Evolutionary conservation across 73 alveolate genomes (phyloP).

Genomic region (Tetrahymena malaccensis): DNA sequence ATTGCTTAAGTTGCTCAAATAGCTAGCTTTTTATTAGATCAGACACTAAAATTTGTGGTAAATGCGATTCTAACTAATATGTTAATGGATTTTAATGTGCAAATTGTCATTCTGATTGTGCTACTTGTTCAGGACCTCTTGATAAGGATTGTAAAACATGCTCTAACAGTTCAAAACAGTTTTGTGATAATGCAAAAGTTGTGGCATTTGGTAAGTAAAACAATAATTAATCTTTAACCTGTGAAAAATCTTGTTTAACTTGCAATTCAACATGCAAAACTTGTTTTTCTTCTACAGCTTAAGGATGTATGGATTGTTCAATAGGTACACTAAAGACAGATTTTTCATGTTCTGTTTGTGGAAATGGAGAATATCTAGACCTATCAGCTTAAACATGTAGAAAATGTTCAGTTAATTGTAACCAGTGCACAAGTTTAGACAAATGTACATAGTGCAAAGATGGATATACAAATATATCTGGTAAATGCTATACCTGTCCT

Average conservation of each 20-base stretch:
- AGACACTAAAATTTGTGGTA: background rate
- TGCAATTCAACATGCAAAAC: background rate
- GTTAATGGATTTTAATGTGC: background rate
- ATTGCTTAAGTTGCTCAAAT: background rate
- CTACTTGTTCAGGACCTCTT: background rate
- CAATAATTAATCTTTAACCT: background rate
- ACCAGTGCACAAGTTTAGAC: background rate
- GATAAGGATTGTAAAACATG: background rate
- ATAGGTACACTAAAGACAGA: background rate
- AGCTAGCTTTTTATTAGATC: background rate
- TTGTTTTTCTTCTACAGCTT: background rate
- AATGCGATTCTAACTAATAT: background rate
- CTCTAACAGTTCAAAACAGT: background rate
- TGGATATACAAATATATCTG: background rate
- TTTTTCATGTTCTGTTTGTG: background rate
- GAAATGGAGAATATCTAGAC: background rate
- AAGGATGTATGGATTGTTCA: background rate
- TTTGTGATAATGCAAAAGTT: background rate
- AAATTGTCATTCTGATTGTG: background rate
- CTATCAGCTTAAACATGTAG: background rate
- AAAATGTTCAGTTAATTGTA: background rate
- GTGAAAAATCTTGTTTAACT: background rate
- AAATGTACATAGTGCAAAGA: background rate
- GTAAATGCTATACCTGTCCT: background rate
- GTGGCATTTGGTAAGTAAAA: background rate